A percentile compares a stretch with the other conserved stretches of the same genome.
Evolutionary conservation across 129 eudicot genomes (phyloP).

Genomic region (Rutidosis leptorrhynchoides): DNA sequence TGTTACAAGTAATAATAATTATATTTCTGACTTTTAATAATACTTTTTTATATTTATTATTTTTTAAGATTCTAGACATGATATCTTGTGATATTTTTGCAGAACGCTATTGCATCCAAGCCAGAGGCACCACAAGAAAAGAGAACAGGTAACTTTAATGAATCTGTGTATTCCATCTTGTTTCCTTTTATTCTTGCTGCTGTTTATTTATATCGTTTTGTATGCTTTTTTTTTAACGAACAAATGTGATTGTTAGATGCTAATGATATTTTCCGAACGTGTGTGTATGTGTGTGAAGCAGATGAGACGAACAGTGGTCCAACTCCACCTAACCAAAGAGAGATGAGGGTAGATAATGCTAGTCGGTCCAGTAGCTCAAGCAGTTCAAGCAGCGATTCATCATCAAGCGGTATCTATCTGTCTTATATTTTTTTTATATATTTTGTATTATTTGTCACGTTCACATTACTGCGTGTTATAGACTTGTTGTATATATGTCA

Average conservation of each 20-base stretch:
- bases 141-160: conserved; percentile 43
- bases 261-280: conserved; percentile 10
- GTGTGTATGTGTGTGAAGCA: conserved; percentile 23
- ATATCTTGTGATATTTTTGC: conserved; percentile 31
- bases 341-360: conserved; percentile 45
- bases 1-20: conserved; percentile 32
- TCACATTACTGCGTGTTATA: too few relatives aligned
- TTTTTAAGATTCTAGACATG: conserved; percentile 15
- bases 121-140: conserved; percentile 39
- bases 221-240: neutral
- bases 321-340: conserved; percentile 48
- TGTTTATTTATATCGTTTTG: too few relatives aligned
- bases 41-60: too few relatives aligned
- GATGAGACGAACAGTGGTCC: conserved; percentile 40
- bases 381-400: conserved; percentile 90
- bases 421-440: neutral
- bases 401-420: conserved; percentile 97
- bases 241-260: neutral
- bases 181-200: too few relatives aligned
- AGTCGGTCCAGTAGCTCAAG: conserved; percentile 87
- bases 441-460: too few relatives aligned
- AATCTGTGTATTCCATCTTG: neutral
- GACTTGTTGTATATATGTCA: conserved; percentile 1
- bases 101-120: conserved; percentile 43
- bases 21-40: too few relatives aligned